phyloP scores from a whole-genome alignment of 2,329 filamentous ascomycete species.

The Albophoma yamanashiensis region DNA sequence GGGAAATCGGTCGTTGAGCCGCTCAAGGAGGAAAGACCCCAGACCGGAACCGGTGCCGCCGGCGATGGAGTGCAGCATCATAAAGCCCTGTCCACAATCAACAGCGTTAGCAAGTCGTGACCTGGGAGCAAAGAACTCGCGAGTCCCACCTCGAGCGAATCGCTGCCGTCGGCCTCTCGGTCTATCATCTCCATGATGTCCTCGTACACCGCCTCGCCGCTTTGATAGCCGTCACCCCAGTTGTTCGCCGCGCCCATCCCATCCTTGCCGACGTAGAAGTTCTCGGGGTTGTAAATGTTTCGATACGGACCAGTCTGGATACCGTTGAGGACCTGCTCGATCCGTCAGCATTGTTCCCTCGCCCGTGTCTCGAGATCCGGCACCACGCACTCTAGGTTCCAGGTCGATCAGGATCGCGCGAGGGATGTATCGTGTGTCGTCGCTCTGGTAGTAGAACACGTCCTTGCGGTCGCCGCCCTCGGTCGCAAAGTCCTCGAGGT shows the following conservation, averaged over 20 bases:
- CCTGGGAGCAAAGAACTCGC: not conserved
- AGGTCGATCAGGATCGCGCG: slow-evolving; percentile 91
- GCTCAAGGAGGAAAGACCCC: slow-evolving; percentile 87
- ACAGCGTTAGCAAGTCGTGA: not conserved
- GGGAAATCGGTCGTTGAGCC: slow-evolving; percentile 92
- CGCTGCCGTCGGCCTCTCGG: slow-evolving; percentile 92
- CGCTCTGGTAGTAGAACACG: slow-evolving; percentile 98
- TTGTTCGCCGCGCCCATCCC: slow-evolving; percentile 94
- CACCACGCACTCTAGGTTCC: slow-evolving; percentile 62
- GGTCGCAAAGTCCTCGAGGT: slow-evolving; percentile 93
- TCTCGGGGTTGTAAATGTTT: slow-evolving; percentile 99
- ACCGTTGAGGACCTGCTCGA: slow-evolving; percentile 63
- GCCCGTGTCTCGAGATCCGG: not conserved
- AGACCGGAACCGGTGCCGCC: slow-evolving; percentile 94
- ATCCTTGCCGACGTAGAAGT: slow-evolving; percentile 94
- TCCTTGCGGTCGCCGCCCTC: slow-evolving; percentile 97
- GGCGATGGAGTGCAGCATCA: slow-evolving; percentile 97
- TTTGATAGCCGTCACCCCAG: slow-evolving; percentile 94
- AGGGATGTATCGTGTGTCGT: slow-evolving; percentile 97
- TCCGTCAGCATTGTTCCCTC: not conserved
- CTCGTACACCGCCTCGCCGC: slow-evolving; percentile 83
- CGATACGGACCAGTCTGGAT: slow-evolving; percentile 92
- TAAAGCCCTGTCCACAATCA: slow-evolving; percentile 61
- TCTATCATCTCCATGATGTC: slow-evolving; percentile 99
- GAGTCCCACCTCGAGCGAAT: slow-evolving; percentile 71